A percentile compares a stretch with the other conserved stretches of the same genome.
These are phyloP conservation scores for Candida xyloterini DNA, from an alignment of 805 yeast genomes.

Conservation along the genomic window DNA sequence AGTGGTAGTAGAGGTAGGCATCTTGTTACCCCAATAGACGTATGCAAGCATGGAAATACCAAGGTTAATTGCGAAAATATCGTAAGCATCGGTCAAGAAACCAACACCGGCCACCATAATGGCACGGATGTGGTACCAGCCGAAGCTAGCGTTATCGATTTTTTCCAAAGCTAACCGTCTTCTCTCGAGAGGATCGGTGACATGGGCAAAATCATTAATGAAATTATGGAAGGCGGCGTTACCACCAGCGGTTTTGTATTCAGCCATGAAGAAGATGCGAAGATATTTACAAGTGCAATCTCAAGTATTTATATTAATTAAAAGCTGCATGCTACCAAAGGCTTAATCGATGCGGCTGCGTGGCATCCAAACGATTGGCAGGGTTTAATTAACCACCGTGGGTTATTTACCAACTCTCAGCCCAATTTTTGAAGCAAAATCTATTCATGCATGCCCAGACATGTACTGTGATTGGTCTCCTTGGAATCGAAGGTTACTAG, in stretches of 20 bases:
- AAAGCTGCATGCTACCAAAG: background rate
- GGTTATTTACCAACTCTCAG: background rate
- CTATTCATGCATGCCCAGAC: background rate
- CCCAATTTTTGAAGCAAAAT: background rate
- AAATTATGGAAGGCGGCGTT: constrained; percentile 84
- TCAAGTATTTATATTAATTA: constrained; percentile 4
- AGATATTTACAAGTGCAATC: background rate
- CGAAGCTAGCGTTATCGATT: constrained; percentile 74
- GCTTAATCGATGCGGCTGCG: constrained; percentile 5
- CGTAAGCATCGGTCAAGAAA: constrained; percentile 89
- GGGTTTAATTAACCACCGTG: constrained; percentile 5
- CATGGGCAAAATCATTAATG: constrained; percentile 73
- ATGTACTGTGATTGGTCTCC: background rate
- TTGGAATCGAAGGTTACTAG: background rate
- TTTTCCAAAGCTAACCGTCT: constrained; percentile 81
- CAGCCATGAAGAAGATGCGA: constrained; percentile 5
- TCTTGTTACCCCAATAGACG: constrained; percentile 64
- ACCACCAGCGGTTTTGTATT: constrained; percentile 59
- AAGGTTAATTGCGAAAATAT: constrained; percentile 85
- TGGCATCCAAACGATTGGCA: background rate
- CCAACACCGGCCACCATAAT: constrained; percentile 90
- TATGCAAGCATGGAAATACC: constrained; percentile 75
- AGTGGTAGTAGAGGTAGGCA: constrained; percentile 70
- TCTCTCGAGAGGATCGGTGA: constrained; percentile 83
- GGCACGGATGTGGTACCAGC: constrained; percentile 82